These are phyloP conservation scores for Luffa aegyptiaca DNA, from an alignment of 306 rosid species.

Conservation along the genomic window DNA sequence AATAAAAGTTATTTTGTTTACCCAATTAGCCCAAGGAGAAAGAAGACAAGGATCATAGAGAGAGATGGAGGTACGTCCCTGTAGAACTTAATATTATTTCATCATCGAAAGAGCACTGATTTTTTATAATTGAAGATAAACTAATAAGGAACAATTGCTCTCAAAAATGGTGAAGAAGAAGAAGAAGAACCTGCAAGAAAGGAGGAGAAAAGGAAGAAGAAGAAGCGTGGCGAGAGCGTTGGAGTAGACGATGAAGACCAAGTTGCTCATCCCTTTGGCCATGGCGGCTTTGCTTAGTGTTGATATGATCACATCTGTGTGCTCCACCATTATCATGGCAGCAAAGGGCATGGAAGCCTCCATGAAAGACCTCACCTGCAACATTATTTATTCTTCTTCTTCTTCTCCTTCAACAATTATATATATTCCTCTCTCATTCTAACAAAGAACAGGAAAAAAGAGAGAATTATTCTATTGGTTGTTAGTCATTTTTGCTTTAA, in stretches of 20 bases:
- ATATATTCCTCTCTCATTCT: too few relatives aligned
- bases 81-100: not conserved
- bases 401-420: not conserved
- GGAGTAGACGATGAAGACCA: constrained; percentile 29
- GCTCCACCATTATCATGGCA: constrained; percentile 32
- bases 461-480: too few relatives aligned
- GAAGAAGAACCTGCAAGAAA: constrained; percentile 17
- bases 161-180: too few relatives aligned
- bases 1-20: not conserved
- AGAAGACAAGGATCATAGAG: constrained; percentile 31
- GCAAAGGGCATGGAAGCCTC: constrained; percentile 8
- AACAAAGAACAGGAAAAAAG: too few relatives aligned
- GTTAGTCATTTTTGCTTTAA: too few relatives aligned
- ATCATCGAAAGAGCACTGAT: not conserved
- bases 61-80: constrained; percentile 31
- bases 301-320: constrained; percentile 18
- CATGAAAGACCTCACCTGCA: not conserved
- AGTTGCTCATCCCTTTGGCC: constrained; percentile 32
- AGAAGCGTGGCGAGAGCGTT: constrained; percentile 31
- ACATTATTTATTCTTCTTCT: not conserved
- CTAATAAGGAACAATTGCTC: too few relatives aligned
- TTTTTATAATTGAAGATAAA: too few relatives aligned
- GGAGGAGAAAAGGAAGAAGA: constrained; percentile 21
- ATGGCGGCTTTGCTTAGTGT: constrained; percentile 38
- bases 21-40: constrained; percentile 30